These are phyloP conservation scores for Cichorium intybus DNA, from an alignment of 140 eudicot species.

Conservation along the genomic window DNA sequence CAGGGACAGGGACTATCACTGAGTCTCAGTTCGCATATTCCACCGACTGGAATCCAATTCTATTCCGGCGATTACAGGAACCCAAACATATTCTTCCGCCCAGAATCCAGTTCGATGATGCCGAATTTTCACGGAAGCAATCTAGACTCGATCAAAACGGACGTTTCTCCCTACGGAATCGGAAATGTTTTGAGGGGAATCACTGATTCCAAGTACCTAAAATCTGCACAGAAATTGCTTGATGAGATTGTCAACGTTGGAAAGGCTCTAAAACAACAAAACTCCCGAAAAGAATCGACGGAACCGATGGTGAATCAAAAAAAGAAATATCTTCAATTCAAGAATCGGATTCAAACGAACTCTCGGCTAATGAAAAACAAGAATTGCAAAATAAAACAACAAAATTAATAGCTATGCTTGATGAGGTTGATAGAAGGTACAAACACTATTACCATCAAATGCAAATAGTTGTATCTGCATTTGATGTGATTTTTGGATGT, in stretches of 20 bases:
- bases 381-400: slow-evolving; percentile 71
- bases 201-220: slow-evolving; percentile 69
- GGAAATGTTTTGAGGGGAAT: slow-evolving; percentile 44
- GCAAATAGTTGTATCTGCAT: slow-evolving; percentile 87
- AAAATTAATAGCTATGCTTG: slow-evolving; percentile 82
- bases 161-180: slow-evolving; percentile 38
- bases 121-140: slow-evolving; percentile 26
- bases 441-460: slow-evolving; percentile 90
- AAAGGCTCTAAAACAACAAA: slow-evolving; percentile 60
- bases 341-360: slow-evolving; percentile 40
- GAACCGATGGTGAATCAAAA: slow-evolving; percentile 34
- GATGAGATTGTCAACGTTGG: slow-evolving; percentile 85
- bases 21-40: slow-evolving; percentile 57
- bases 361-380: slow-evolving; percentile 72
- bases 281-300: slow-evolving; percentile 42
- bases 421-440: slow-evolving; percentile 92
- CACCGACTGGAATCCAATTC: slow-evolving; percentile 42
- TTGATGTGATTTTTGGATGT: slow-evolving; percentile 71
- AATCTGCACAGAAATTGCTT: slow-evolving; percentile 74
- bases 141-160: slow-evolving; percentile 28
- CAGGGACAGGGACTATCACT: slow-evolving; percentile 69
- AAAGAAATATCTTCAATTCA: slow-evolving; percentile 36
- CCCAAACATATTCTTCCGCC: slow-evolving; percentile 26
- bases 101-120: slow-evolving; percentile 23
- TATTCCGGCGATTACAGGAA: slow-evolving; percentile 44